These are phyloP conservation scores for Rhynchosporium agropyri DNA, from an alignment of 2,329 filamentous ascomycete species.

Conservation along the genomic window DNA sequence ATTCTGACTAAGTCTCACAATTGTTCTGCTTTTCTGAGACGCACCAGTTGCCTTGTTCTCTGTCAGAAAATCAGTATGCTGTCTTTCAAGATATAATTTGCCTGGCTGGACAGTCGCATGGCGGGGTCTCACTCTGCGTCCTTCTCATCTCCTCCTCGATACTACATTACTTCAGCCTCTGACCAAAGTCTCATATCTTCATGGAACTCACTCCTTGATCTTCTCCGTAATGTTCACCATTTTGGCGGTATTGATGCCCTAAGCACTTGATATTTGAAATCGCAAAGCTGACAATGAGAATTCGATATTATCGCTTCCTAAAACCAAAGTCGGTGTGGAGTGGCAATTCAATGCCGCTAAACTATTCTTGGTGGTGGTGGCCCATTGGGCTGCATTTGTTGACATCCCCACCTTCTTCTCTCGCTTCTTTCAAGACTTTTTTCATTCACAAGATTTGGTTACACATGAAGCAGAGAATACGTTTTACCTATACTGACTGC, in stretches of 20 bases:
- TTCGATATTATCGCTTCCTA: slow-evolving; percentile 11
- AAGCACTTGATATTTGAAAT: slow-evolving; percentile 10
- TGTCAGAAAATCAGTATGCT: slow-evolving; percentile 45
- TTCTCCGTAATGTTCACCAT: slow-evolving; percentile 99
- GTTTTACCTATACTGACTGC: too few relatives aligned
- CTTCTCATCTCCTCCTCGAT: slow-evolving; percentile 99
- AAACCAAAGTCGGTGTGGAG: slow-evolving; percentile 20
- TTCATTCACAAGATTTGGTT: neutral
- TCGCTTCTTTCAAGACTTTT: neutral
- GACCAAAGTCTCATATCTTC: slow-evolving; percentile 13
- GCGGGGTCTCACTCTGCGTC: slow-evolving; percentile 80
- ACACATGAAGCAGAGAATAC: too few relatives aligned
- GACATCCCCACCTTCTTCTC: neutral
- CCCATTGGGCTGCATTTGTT: too few relatives aligned
- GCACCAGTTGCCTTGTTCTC: slow-evolving; percentile 99
- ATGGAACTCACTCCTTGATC: slow-evolving; percentile 86
- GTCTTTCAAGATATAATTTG: neutral
- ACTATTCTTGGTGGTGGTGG: neutral
- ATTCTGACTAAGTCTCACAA: neutral
- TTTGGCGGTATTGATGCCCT: slow-evolving; percentile 43
- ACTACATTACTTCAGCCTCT: slow-evolving; percentile 52
- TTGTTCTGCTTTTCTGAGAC: slow-evolving; percentile 40
- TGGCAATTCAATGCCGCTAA: slow-evolving; percentile 21
- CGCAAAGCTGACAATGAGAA: slow-evolving; percentile 7
- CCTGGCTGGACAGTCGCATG: slow-evolving; percentile 9